These are phyloP conservation scores for Rubia balearica DNA, from an alignment of 305 asterid species.

Conservation along the genomic window DNA sequence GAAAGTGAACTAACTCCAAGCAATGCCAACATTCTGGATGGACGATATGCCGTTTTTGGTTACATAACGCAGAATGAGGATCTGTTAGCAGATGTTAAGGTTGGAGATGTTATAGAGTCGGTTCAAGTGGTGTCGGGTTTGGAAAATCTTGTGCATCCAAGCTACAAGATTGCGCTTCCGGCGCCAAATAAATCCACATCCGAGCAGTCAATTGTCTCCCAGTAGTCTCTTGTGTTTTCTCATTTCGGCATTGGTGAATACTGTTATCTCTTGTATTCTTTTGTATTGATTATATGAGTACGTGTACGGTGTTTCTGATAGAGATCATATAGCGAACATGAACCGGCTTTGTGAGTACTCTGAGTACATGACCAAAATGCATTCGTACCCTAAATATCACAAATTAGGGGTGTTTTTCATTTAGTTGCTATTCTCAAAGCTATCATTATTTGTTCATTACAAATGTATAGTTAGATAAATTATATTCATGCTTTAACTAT, in stretches of 20 bases:
- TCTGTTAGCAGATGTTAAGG: conserved; percentile 82
- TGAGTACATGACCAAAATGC: neutral
- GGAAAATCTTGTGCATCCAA: conserved; percentile 90
- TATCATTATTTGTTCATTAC: no score
- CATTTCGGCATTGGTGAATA: neutral
- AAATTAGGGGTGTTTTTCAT: neutral
- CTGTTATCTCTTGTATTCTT: conserved; percentile 12
- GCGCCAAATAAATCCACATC: neutral
- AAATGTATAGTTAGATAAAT: no score
- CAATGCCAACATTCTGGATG: conserved; percentile 94
- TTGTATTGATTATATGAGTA: neutral
- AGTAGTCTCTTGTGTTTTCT: conserved; percentile 5
- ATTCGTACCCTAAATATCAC: neutral
- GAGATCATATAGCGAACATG: neutral
- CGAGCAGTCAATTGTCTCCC: neutral
- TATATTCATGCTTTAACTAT: no score
- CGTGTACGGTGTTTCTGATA: neutral
- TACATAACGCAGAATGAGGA: conserved; percentile 79
- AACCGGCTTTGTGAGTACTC: neutral
- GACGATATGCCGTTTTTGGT: conserved; percentile 88
- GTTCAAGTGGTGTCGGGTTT: conserved; percentile 78
- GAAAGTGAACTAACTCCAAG: conserved; percentile 98
- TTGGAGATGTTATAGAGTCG: conserved; percentile 92
- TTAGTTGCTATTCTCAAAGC: no score
- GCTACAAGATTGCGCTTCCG: conserved; percentile 72